phyloP scores from a whole-genome alignment of 345 rosid genomes.

The Aquilaria malaccensis region DNA sequence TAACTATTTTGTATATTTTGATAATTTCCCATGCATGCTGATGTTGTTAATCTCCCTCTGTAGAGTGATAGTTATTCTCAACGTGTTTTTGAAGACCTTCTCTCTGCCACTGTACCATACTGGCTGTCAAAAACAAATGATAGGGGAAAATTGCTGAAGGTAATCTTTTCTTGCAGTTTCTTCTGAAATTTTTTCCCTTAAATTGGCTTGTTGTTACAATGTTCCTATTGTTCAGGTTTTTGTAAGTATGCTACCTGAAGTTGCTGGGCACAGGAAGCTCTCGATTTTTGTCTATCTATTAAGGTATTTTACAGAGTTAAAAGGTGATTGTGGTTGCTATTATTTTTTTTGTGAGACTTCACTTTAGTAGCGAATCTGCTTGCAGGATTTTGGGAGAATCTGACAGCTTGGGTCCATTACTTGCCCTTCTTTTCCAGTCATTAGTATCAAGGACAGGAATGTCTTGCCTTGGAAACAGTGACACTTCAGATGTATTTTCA shows the following conservation, averaged over 20 bases:
- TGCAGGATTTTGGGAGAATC: slow-evolving; percentile 78
- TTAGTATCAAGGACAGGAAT: slow-evolving; percentile 46
- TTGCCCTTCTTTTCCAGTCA: slow-evolving; percentile 64
- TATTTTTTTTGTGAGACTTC: slow-evolving; percentile 6
- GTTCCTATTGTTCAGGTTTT: slow-evolving; percentile 48
- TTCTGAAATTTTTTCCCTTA: slow-evolving; percentile 3
- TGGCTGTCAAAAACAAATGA: slow-evolving; percentile 65
- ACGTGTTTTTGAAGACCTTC: slow-evolving; percentile 63
- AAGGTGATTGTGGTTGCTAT: slow-evolving; percentile 4
- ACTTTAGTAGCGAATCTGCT: slow-evolving; percentile 12
- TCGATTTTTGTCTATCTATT: slow-evolving; percentile 57
- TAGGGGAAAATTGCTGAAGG: slow-evolving; percentile 66
- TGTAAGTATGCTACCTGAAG: slow-evolving; percentile 67
- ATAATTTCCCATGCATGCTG: neutral
- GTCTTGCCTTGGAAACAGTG: slow-evolving; percentile 23
- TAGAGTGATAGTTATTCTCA: slow-evolving; percentile 79
- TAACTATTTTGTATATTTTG: too few species aligned
- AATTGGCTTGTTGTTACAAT: slow-evolving; percentile 6
- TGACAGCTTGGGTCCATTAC: slow-evolving; percentile 69
- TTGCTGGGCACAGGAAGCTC: slow-evolving; percentile 73
- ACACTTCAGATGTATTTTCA: slow-evolving; percentile 24
- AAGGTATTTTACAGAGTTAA: slow-evolving; percentile 40
- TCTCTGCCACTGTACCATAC: slow-evolving; percentile 71
- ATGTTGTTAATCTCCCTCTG: slow-evolving; percentile 6
- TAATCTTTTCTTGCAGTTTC: slow-evolving; percentile 18